phyloP scores from a whole-genome alignment of 2,329 filamentous ascomycete species.

The Aspergillus niger region DNA sequence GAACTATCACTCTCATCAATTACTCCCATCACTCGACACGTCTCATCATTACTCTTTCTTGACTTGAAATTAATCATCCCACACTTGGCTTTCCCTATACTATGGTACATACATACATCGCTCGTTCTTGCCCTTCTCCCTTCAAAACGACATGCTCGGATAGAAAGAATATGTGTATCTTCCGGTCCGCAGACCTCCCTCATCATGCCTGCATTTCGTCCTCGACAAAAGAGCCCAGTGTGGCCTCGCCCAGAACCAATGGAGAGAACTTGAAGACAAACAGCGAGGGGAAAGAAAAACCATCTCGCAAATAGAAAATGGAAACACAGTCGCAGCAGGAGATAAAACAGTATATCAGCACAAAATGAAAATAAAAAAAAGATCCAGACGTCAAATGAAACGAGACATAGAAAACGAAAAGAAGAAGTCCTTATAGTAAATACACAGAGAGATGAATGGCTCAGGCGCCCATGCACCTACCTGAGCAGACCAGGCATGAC shows the following conservation, averaged over 20 bases:
- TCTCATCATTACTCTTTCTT: not conserved
- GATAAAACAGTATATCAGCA: slow-evolving; percentile 26
- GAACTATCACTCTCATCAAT: not conserved
- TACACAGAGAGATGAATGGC: slow-evolving; percentile 30
- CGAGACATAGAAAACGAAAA: slow-evolving; percentile 2
- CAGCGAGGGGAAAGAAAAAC: slow-evolving; percentile 1
- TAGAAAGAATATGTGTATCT: not conserved
- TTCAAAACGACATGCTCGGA: not conserved
- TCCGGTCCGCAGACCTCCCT: slow-evolving; percentile 1
- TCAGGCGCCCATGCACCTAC: slow-evolving; percentile 17
- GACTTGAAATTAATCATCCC: not conserved
- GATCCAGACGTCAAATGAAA: not conserved
- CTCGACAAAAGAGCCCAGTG: slow-evolving; percentile 17
- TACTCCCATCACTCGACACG: not conserved
- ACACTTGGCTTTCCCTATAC: slow-evolving; percentile 3
- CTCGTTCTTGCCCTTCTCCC: not conserved
- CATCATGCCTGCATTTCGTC: slow-evolving; percentile 4
- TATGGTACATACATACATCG: slow-evolving; percentile 19
- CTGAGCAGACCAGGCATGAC: slow-evolving; percentile 13
- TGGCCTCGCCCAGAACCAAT: slow-evolving; percentile 15
- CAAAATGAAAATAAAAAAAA: not conserved
- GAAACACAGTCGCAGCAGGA: slow-evolving; percentile 5
- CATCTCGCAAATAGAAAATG: not conserved
- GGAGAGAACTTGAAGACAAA: not conserved
- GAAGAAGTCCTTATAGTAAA: slow-evolving; percentile 23